Base-by-base conservation (phyloP, 768 basidiomycete species). In the Amanita polypyramis region DNA sequence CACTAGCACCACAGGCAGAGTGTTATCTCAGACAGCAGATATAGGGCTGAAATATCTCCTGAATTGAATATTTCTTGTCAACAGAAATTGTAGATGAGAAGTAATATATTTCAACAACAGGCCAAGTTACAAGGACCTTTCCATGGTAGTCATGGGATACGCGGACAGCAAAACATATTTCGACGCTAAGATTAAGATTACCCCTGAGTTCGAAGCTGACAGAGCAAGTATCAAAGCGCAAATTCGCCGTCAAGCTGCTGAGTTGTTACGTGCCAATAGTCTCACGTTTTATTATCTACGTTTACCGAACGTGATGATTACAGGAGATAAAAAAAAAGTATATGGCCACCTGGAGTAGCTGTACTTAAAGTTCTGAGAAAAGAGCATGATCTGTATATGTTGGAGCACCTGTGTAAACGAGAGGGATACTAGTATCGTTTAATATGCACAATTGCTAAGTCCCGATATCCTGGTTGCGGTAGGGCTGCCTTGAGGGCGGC, bases 201-300 rank as follows among this genome's bases (percentile, higher is more conserved):
- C n/a, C n/a, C n/a, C n/a, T n/a, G n/a, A n/a, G n/a, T n/a, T n/a
- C 40, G 40, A 20, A 15, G 40, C 34, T 14, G 15, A 35, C 11
- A 35, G 11, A 14, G 34, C 15, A 12, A 35, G 4, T 35, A 17
- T 35, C 11, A 12, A 17, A 35, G 11, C 34, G 3, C 14, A 12
- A 4, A 10, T 35, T 35, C 34, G 34, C 4, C 3, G 34, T 12
- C 3, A 17, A 4, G 34, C 34, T 17, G 4, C 15, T n/a, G 15
- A 34, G 63, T 27, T 27, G 7, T 27, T 27, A 27, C 25, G 7
- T 27, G 25, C 25, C 25, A 27, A 27, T 7, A 7, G 58, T 2
- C 63, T 59, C 15, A 67, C 72, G 1, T 64, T 62, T 49, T 69
- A 69, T 4, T 62, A 71, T 43, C 54, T 72, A 12, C 64, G 65